phyloP scores from a whole-genome alignment of 1,139 yeast genomes.

The Kurtzmaniella quercitrusa region DNA sequence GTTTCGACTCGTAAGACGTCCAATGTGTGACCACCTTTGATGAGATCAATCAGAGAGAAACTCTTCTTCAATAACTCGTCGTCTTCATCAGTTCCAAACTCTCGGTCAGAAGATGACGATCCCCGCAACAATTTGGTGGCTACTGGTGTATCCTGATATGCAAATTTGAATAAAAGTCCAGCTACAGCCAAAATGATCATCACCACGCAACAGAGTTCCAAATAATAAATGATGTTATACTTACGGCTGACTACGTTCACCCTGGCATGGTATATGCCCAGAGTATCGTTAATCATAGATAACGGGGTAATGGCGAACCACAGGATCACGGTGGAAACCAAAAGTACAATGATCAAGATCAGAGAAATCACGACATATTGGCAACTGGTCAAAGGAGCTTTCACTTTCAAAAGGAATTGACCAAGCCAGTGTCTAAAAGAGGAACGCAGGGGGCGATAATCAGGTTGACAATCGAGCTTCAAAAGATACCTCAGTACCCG shows the following conservation, averaged over 20 bases:
- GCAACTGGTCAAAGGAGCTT: conserved; percentile 23
- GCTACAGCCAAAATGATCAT: conserved; percentile 26
- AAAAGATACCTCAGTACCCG: conserved; percentile 23
- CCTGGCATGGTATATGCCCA: conserved; percentile 14
- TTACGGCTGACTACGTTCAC: conserved; percentile 15
- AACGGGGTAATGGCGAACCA: conserved; percentile 28
- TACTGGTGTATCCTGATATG: conserved; percentile 7
- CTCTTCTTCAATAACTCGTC: conserved; percentile 16
- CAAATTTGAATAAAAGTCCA: conserved; percentile 24
- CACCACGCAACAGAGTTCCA: conserved; percentile 27
- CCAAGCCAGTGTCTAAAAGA: conserved; percentile 29
- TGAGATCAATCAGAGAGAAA: conserved; percentile 48
- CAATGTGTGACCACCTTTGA: conserved; percentile 47
- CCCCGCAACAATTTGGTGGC: neutral
- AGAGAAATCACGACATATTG: conserved; percentile 18
- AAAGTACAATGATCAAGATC: conserved; percentile 13
- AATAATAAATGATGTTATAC: conserved; percentile 24
- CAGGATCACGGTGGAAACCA: conserved; percentile 18
- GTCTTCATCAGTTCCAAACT: conserved; percentile 13
- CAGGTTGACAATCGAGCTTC: conserved; percentile 13
- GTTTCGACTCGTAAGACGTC: conserved; percentile 61
- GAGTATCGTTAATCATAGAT: conserved; percentile 16
- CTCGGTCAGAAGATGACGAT: neutral
- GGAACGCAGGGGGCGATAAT: conserved; percentile 16
- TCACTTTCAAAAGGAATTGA: conserved; percentile 30